Evolutionary conservation across 2,329 filamentous ascomycete species (phyloP), one percentile per base, ranked within the genome.

Genomic region (Neopestalotiopsis rosae): DNA sequence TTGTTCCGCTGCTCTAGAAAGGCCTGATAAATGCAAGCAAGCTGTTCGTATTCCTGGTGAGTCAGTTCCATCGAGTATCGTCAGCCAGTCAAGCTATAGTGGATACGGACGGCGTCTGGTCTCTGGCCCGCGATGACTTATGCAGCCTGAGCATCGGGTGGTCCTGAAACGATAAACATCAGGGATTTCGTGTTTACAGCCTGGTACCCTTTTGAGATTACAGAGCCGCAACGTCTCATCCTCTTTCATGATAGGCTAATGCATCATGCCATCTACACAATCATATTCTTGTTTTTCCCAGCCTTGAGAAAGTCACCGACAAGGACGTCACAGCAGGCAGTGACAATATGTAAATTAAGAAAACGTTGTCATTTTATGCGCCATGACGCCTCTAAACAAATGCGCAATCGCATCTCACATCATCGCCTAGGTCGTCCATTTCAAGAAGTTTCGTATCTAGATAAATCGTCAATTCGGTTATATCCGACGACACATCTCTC

Each of bases 321-420:
- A 49, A 20, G 6, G 10, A 20, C 32, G 24, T 40, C 17, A 38
- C 13, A 14, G 12, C 17, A 42, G 17, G 12, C 17, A 42, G 64
- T 58, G 17, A 63, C 20, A 34, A 38, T 59, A 64, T 62, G 30
- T 28, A 65, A 24, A 72, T 34, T 14, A 72, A 72, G 71, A 76
- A 65, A 49, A 28, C 52, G 72, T 75, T 73, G 79, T 79, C 74
- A 75, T 79, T 80, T 80, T 80, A 72, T 80, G 76, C 80, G 79
- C 81, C 82, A 71, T 69, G 77, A 82, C 82, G 80, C 83, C 81
- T 81, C 79, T 81, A 81, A 67, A 62, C 58, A 69, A 65, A 70
- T 61, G 63, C 20, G 59, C 34, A 40, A 17, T 62, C 30, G 32
- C 32, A 20, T 34, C 30, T 34, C 59, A 40, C 32, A 40, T 62